These are phyloP conservation scores for Oryza longistaminata DNA, from an alignment of 176 grass and related monocot genomes.

Conservation along the genomic window DNA sequence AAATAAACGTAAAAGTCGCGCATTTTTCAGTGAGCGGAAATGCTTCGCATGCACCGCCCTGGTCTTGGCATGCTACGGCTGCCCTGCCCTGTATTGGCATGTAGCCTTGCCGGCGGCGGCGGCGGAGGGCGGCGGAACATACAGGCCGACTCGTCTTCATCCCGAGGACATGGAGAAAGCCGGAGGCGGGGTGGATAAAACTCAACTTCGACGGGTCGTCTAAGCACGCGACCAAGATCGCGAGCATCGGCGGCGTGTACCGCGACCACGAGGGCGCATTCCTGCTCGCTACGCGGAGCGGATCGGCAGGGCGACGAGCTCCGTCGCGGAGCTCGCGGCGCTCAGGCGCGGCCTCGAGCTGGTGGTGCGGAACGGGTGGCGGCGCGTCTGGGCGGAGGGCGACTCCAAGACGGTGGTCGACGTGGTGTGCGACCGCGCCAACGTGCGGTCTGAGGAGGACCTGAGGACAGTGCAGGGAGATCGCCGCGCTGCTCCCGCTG, in stretches of 20 bases:
- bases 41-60: constrained; percentile 28
- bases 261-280: background rate
- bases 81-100: background rate
- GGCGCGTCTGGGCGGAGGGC: constrained; percentile 57
- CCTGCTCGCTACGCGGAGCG: constrained; percentile 56
- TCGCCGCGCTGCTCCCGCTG: constrained; percentile 42
- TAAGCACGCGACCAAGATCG: background rate
- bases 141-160: background rate
- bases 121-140: background rate
- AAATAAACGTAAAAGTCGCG: background rate
- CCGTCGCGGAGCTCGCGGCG: constrained; percentile 67
- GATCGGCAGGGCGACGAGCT: constrained; percentile 68
- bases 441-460: constrained; percentile 40
- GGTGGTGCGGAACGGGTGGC: constrained; percentile 63
- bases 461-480: constrained; percentile 42
- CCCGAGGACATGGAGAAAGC: background rate
- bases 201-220: background rate
- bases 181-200: background rate
- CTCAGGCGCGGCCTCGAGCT: constrained; percentile 75
- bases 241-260: background rate
- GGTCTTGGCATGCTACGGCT: constrained; percentile 30
- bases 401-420: constrained; percentile 60
- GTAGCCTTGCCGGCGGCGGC: background rate
- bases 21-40: background rate
- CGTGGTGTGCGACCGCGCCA: background rate